Conservation (phyloP, 257 asterid genomes). For the Primulina eburnea region DNA sequence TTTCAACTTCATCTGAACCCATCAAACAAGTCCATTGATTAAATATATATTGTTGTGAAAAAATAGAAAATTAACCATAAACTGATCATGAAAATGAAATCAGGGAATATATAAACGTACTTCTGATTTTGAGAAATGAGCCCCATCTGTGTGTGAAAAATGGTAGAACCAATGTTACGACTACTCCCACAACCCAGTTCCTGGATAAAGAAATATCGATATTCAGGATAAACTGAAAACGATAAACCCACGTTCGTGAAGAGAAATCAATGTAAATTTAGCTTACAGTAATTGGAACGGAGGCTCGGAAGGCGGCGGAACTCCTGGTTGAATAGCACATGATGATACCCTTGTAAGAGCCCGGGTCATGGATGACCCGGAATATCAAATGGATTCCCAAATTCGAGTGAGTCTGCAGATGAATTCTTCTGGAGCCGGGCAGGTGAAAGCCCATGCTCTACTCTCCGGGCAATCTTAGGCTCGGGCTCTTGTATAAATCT, state of each 20-base stretch:
- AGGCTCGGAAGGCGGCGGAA: conserved; percentile 37
- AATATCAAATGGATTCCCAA: too few relatives aligned
- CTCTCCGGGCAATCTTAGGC: too few relatives aligned
- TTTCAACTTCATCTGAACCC: conserved; percentile 44
- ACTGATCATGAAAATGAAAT: too few relatives aligned
- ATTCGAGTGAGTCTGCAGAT: too few relatives aligned
- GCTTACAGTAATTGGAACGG: conserved; percentile 39
- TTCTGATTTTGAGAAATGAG: conserved; percentile 18
- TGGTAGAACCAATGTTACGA: conserved; percentile 10
- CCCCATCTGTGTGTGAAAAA: conserved; percentile 17
- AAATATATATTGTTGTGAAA: too few relatives aligned
- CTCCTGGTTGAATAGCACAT: conserved; percentile 30
- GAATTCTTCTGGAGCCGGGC: too few relatives aligned
- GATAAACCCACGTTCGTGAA: too few relatives aligned
- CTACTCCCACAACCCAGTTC: conserved; percentile 16
- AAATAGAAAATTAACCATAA: too few relatives aligned
- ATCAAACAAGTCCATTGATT: neutral
- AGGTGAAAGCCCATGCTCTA: too few relatives aligned
- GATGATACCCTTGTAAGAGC: too few relatives aligned
- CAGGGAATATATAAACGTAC: neutral
- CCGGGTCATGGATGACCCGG: too few relatives aligned
- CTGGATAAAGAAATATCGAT: neutral
- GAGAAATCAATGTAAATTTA: neutral
- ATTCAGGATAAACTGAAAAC: neutral
- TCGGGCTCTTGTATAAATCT: too few relatives aligned